Conservation (phyloP, 495 filamentous ascomycete genomes). For the Aspergillus incahuasiensis region DNA sequence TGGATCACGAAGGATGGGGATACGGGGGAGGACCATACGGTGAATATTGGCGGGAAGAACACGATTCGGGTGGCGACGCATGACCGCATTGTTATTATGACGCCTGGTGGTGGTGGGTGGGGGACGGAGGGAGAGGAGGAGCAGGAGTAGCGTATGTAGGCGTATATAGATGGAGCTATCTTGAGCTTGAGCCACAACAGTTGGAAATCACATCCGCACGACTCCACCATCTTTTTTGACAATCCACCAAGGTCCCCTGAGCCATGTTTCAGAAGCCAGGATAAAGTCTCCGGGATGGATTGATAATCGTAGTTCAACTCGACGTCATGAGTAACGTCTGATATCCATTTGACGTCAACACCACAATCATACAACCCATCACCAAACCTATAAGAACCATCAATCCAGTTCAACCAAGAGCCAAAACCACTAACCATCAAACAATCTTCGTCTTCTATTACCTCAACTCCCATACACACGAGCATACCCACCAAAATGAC, state of each 20-base stretch:
- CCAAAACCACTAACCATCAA: neutral
- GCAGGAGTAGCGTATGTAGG: no score
- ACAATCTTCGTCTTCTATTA: neutral
- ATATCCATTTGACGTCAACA: conserved; percentile 16
- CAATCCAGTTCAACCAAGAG: neutral
- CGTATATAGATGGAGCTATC: no score
- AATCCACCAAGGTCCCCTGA: no score
- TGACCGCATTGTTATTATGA: conserved; percentile 76
- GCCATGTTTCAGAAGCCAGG: neutral
- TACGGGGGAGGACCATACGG: conserved; percentile 33
- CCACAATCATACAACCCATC: neutral
- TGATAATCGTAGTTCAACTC: neutral
- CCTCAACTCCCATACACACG: neutral
- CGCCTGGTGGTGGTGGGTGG: conserved; percentile 51
- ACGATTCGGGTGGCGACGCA: conserved; percentile 80
- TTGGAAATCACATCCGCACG: no score
- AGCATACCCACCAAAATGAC: no score
- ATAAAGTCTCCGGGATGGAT: neutral
- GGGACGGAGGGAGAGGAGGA: neutral
- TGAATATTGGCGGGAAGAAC: conserved; percentile 92
- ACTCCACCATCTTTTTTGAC: no score
- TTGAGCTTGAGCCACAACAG: no score
- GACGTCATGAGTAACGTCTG: neutral
- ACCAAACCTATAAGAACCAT: conserved; percentile 1
- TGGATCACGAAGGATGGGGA: conserved; percentile 67